Evolutionary conservation across 768 basidiomycete species (phyloP).

Genomic region (Lactarius sp.): DNA sequence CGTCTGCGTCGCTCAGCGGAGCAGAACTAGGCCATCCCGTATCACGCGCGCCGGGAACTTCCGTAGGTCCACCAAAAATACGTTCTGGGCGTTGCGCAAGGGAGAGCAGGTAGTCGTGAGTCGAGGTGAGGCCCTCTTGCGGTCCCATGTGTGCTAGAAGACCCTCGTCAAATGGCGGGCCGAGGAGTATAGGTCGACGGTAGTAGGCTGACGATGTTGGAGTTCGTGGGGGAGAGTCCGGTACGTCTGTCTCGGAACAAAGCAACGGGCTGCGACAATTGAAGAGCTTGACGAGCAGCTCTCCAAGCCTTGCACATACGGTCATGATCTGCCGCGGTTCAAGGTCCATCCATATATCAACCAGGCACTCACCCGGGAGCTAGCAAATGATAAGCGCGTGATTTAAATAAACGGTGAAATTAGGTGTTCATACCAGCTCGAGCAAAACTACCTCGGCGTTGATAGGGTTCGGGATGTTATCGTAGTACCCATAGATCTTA

Average conservation of each 20-base stretch:
- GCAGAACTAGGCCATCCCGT: conserved; percentile 22
- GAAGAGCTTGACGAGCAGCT: conserved; percentile 30
- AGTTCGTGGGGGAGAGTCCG: conserved; percentile 25
- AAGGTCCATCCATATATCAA: conserved; percentile 30
- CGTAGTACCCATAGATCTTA: conserved; percentile 32
- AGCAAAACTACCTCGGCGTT: conserved; percentile 33
- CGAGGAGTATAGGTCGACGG: conserved; percentile 27
- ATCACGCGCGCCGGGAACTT: conserved; percentile 18
- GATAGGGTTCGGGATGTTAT: conserved; percentile 30
- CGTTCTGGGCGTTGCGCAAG: conserved; percentile 30
- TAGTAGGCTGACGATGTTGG: conserved; percentile 9
- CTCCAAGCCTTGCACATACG: conserved; percentile 29
- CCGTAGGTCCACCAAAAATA: conserved; percentile 21
- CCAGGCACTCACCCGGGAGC: conserved; percentile 30
- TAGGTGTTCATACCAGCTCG: conserved; percentile 29
- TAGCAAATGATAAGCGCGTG: conserved; percentile 14
- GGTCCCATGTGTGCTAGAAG: conserved; percentile 29
- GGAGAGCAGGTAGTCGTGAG: conserved; percentile 31
- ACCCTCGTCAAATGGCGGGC: conserved; percentile 30
- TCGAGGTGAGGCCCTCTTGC: conserved; percentile 28
- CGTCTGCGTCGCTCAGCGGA: conserved; percentile 28
- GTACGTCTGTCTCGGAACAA: conserved; percentile 29
- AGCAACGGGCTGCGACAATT: conserved; percentile 28
- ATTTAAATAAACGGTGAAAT: conserved; percentile 9
- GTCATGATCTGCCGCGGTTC: conserved; percentile 25